Evolutionary conservation across 2,329 filamentous ascomycete species (phyloP), one percentile per base, ranked within the genome.

Genomic region (Tolypocladium nubicola): DNA sequence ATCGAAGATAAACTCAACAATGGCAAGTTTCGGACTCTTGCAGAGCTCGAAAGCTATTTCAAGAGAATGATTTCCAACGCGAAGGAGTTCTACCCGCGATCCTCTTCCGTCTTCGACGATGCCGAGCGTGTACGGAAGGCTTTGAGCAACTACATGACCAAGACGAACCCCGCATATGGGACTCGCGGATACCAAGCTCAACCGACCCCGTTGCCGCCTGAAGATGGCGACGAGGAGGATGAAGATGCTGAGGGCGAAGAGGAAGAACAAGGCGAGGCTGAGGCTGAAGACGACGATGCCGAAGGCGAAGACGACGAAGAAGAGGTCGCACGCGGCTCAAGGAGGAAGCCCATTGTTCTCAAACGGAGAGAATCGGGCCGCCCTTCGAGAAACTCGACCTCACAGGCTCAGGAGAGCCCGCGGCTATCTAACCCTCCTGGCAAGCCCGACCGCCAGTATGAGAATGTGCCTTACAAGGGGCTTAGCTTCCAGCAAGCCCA

Each of bases 51-150:
- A 71, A 86, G 88, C 67, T 92, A 92, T 68, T 82, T 93, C 68
- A 95, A 94, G 76, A 86, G 90, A 61, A 88, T 96, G 80, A 87
- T 96, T 57, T 81, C 84, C 62, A 96, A 96, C 67, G 89, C 89
- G 40, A 96, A 96, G 71, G 85, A 90, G 56, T 94, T 84, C 73
- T 93, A 93, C 66, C 79, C 86, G 59, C 87, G 87, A 63, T 81
- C 80, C 49, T 90, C 89, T 0, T 75, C 84, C 58, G 79, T 88
- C 41, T 93, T 87, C 67, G 87, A 90, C 49, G 90, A 96, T 74
- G 90, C 91, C 10, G 91, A 96, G 71, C 84, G 90, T 53, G 82
- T 96, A 52, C 82, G 91, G 52, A 96, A 96, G 73, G 86, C 90
- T 3, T 79, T 93, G 45, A 92, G 88, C 69, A 93, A 92, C 66